A percentile compares a stretch with the other conserved stretches of the same genome.
Evolutionary conservation across 495 filamentous ascomycete genomes (phyloP).

Genomic region (Aspergillus conjunctus): DNA sequence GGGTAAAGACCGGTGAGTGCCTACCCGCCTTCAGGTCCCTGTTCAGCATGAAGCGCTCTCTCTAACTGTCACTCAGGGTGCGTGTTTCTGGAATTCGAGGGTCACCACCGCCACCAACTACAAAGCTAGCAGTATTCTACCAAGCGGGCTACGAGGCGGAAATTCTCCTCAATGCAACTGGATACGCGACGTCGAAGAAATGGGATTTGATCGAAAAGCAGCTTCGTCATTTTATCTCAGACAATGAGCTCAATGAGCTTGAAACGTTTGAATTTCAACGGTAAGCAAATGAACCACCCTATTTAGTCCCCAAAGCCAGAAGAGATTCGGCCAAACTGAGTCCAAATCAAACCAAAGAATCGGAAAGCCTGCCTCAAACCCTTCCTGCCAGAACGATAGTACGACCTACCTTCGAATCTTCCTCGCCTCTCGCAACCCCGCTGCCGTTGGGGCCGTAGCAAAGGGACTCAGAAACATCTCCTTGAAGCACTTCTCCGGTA

Average conservation of each 20-base stretch:
- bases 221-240: conserved; percentile 27
- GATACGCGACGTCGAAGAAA: conserved; percentile 45
- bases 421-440: conserved; percentile 18
- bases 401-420: conserved; percentile 40
- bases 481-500: conserved; percentile 39
- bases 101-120: conserved; percentile 53
- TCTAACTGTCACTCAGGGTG: conserved; percentile 31
- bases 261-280: conserved; percentile 38
- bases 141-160: conserved; percentile 50
- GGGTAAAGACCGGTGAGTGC: conserved; percentile 30
- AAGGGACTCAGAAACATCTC: conserved; percentile 29
- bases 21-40: not conserved
- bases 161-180: conserved; percentile 41
- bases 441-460: conserved; percentile 22
- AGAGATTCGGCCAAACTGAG: not conserved
- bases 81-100: conserved; percentile 47
- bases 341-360: conserved; percentile 19
- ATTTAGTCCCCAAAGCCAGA: not conserved
- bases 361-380: conserved; percentile 29
- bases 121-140: conserved; percentile 55
- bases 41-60: conserved; percentile 16
- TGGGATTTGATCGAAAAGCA: conserved; percentile 48
- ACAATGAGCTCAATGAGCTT: conserved; percentile 19
- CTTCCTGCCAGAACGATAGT: conserved; percentile 26
- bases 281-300: conserved; percentile 1